These are phyloP conservation scores for Chamaecyparis obtusa DNA, from an alignment of 75 land plant genomes.

Conservation along the genomic window DNA sequence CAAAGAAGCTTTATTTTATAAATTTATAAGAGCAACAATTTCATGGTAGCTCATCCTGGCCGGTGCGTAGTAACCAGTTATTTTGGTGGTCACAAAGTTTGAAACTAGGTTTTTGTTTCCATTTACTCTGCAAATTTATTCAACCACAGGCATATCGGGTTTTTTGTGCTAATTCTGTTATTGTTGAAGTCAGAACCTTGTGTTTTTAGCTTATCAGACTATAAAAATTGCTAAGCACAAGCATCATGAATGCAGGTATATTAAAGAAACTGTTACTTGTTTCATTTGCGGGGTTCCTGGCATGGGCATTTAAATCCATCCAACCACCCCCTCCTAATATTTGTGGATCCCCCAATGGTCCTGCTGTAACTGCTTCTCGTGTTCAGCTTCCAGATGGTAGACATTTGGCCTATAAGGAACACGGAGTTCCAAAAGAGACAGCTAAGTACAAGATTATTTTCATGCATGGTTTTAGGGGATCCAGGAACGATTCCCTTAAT, in stretches of 20 bases:
- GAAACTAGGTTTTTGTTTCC: background rate
- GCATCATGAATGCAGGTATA: conserved; percentile 23
- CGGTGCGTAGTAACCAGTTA: background rate
- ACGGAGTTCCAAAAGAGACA: conserved; percentile 61
- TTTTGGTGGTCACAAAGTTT: background rate
- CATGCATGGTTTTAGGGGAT: conserved; percentile 65
- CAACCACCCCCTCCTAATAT: conserved; percentile 58
- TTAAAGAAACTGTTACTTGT: conserved; percentile 10
- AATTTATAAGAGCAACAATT: no score
- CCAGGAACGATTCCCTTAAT: conserved; percentile 33
- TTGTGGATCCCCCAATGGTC: conserved; percentile 76
- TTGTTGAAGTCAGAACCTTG: background rate
- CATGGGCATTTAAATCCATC: conserved; percentile 45
- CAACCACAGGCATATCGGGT: background rate
- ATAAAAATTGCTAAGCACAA: conserved; percentile 7
- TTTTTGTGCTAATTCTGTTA: background rate
- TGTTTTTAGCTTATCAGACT: background rate
- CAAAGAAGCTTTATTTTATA: no score
- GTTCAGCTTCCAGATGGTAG: conserved; percentile 80
- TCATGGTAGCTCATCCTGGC: no score
- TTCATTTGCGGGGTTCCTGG: conserved; percentile 25
- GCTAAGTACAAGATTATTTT: conserved; percentile 67
- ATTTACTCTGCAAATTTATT: background rate
- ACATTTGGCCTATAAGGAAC: conserved; percentile 77
- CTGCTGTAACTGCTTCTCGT: conserved; percentile 74